A percentile compares a stretch with the other conserved stretches of the same genome.
Conservation (phyloP, 2,329 filamentous ascomycete species). For the Sodiomyces alkalinus region DNA sequence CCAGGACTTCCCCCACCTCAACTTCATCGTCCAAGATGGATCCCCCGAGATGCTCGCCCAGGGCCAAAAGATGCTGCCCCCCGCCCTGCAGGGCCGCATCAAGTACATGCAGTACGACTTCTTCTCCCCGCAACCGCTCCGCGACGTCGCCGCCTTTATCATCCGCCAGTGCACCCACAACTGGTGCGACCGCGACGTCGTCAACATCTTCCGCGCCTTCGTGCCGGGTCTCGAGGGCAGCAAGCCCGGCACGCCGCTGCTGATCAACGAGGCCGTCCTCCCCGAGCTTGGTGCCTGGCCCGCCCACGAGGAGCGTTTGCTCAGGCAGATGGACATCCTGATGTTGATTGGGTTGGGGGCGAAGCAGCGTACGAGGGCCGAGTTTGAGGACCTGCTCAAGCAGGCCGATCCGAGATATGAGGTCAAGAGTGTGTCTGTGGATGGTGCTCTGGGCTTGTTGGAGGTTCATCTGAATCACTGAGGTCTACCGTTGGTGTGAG, state of each 20-base stretch:
- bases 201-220: slow-evolving; percentile 11
- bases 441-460: no score
- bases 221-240: slow-evolving; percentile 12
- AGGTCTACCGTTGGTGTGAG: no score
- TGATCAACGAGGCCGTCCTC: slow-evolving; percentile 12
- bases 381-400: no score
- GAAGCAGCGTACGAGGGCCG: slow-evolving; percentile 11
- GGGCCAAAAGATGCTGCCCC: slow-evolving; percentile 6
- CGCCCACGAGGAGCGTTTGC: slow-evolving; percentile 4
- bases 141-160: slow-evolving; percentile 9
- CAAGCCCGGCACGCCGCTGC: slow-evolving; percentile 7
- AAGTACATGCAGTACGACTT: slow-evolving; percentile 10
- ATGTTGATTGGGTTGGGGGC: slow-evolving; percentile 12
- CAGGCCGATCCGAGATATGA: no score
- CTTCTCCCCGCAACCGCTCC: slow-evolving; percentile 11
- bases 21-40: slow-evolving; percentile 14
- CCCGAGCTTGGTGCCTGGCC: slow-evolving; percentile 5
- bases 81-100: slow-evolving; percentile 6
- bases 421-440: no score
- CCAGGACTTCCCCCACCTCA: slow-evolving; percentile 9
- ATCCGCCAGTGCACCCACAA: slow-evolving; percentile 13
- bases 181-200: slow-evolving; percentile 10
- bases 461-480: no score
- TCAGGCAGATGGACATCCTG: slow-evolving; percentile 12
- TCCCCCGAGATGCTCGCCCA: slow-evolving; percentile 8